Base-by-base conservation (phyloP, 2,329 filamentous ascomycete genomes). In the Penicillium italicum region DNA sequence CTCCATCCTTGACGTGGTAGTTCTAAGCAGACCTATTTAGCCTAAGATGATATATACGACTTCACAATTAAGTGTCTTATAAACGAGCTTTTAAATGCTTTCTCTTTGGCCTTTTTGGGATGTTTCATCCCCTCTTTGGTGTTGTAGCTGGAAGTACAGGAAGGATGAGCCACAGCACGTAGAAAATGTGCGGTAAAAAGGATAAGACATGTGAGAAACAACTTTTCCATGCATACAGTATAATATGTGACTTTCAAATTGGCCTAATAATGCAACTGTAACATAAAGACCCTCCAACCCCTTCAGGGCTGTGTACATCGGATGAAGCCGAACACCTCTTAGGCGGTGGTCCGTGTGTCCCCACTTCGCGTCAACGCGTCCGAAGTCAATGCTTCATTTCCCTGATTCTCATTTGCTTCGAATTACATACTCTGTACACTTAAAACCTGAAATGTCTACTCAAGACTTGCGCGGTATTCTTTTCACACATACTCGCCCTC, bases 401-500 rank as follows among this genome's bases (percentile, higher is more conserved):
- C 26, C 16, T 4, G 2, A 46, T 16, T 34, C 34, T 22, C 18
- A 42, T 45, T 36, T 22, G 9, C 22, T 38, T 30, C 12, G 26
- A 36, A 5, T 55, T 18, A 18, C 37, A 43, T 26, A 33, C 4
- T 28, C 16, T 41, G 34, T 34, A 11, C 36, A 24, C 12, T 9
- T 30, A 12, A 14, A 40, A 30, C 10, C 16, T 20, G 41, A 50
- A 53, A 77, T 76, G 74, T 70, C 74, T 20, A 76, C 74, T 18
- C 74, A 76, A 63, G 56, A 66, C 16, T 62, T 69, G 10, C 63
- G 54, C 18, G 68, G 68, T 47, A 69, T 78, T 40, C 66, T 72
- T 6, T 75, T 79, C 62, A 76, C 74, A 18, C 69, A 77, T 45
- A 71, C 67, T 5, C 58, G 63, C n/a, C 71, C 71, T 5, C 78